These are phyloP conservation scores for Citrus cavaleriei DNA, from an alignment of 345 rosid genomes.

Conservation along the genomic window DNA sequence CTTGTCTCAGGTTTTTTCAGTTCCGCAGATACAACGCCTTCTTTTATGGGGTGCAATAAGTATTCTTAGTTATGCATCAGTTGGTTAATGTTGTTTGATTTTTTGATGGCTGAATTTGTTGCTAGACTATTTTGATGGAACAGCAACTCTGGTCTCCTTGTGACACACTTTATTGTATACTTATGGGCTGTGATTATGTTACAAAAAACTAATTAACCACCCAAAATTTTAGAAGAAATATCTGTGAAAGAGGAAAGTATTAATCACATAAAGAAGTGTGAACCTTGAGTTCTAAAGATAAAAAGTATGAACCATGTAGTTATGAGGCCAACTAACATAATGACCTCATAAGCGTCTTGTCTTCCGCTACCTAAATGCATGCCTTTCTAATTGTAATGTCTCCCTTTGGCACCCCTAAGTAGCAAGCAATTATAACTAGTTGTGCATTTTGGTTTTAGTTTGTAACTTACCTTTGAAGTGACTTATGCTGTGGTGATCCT, in stretches of 20 bases:
- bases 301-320: neutral
- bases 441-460: neutral
- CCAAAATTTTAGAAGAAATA: neutral
- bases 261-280: neutral
- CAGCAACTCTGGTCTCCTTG: neutral
- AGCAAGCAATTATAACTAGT: neutral
- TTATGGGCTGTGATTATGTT: neutral
- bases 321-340: neutral
- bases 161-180: neutral
- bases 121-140: neutral
- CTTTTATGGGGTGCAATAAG: neutral
- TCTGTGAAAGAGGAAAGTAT: neutral
- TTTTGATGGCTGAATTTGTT: neutral
- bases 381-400: neutral
- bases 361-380: neutral
- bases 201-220: neutral
- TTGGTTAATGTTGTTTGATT: neutral
- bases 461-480: neutral
- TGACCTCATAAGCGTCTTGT: neutral
- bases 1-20: neutral
- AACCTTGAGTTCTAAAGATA: neutral
- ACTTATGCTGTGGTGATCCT: slow-evolving; percentile 12
- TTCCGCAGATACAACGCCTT: neutral
- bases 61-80: neutral
- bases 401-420: neutral